Evolutionary conservation across 768 basidiomycete species (phyloP), one percentile per base, ranked within the genome.

Genomic region (Mycena galopus): DNA sequence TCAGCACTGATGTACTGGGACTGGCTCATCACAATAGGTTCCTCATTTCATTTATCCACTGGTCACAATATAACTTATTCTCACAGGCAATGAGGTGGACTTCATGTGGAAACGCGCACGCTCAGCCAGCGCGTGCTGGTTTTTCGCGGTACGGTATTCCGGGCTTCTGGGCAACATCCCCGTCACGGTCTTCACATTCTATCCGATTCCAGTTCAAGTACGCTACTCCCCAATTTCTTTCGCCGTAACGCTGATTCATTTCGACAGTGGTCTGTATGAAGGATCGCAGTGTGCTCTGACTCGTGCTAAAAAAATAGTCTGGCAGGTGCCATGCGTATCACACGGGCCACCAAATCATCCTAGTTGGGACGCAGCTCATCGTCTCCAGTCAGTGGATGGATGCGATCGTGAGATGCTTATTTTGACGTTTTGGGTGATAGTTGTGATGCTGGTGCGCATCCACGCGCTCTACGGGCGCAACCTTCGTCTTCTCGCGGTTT

Each of bases 351-450:
- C 70, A 71, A 33, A 25, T 71, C 6, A 50, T 71, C 16, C 56
- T 71, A 19, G 58, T 65, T 60, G 64, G 33, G 23, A 71, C 70
- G 16, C 70, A 71, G 56, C 32, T 71, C 29, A 21, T 66, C 10
- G 70, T 61, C 5, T 65, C 44, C 11, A 23, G 65, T 65, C 5
- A 57, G 56, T 51, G n/a, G 50, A 51, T 51, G 47, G 47, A n/a
- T 50, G 50, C 11, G 25, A 25, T 11, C n/a, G 7, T 47, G 21
- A 9, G 4, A 17, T 17, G 16, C 19, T 7, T n/a, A 6, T 7
- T 37, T 21, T 47, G 19, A n/a, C 11, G n/a, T 23, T 51, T n/a
- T 32, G 17, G 27, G 16, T 30, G 21, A 21, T 33, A 57, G 56
- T 57, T 35, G 32, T 14, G 32, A 57, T 57, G 56, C 56, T 57